Conservation (phyloP, 495 filamentous ascomycete species). For the Penicillium silybi region DNA sequence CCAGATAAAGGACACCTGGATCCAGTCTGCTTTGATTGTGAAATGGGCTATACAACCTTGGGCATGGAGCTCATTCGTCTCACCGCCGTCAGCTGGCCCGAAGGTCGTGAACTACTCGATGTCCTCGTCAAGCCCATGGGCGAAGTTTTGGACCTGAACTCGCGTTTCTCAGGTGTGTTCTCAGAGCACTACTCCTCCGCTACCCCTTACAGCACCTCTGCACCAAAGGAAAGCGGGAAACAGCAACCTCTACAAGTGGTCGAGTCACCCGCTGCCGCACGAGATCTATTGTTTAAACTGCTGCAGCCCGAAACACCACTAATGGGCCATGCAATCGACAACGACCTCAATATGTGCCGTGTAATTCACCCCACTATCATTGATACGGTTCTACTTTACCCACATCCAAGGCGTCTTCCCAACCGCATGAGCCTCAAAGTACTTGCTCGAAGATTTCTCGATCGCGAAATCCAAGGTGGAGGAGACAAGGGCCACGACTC, state of each 20-base stretch:
- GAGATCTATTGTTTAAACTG: conserved; percentile 65
- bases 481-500: conserved; percentile 76
- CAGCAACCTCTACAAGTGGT: conserved; percentile 58
- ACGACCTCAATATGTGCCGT: conserved; percentile 80
- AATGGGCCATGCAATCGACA: conserved; percentile 92
- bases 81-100: conserved; percentile 83
- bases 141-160: conserved; percentile 84
- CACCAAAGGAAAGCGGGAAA: conserved; percentile 12
- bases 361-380: conserved; percentile 81
- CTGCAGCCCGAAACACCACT: conserved; percentile 73
- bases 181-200: conserved; percentile 70
- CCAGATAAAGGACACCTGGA: conserved; percentile 29
- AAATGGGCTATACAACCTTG: conserved; percentile 90
- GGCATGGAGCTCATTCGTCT: conserved; percentile 87
- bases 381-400: conserved; percentile 83
- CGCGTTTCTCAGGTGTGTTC: conserved; percentile 79
- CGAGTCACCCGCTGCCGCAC: conserved; percentile 64
- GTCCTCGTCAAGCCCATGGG: conserved; percentile 82
- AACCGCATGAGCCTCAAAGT: conserved; percentile 68
- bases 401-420: conserved; percentile 66
- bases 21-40: conserved; percentile 84
- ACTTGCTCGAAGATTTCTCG: conserved; percentile 61
- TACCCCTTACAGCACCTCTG: conserved; percentile 46
- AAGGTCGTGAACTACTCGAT: conserved; percentile 70
- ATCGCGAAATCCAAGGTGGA: conserved; percentile 72